Percentiles rank a stretch among this genome's conserved stretches.
These are phyloP conservation scores for Turnera subulata DNA, from an alignment of 345 rosid species.

Conservation along the genomic window DNA sequence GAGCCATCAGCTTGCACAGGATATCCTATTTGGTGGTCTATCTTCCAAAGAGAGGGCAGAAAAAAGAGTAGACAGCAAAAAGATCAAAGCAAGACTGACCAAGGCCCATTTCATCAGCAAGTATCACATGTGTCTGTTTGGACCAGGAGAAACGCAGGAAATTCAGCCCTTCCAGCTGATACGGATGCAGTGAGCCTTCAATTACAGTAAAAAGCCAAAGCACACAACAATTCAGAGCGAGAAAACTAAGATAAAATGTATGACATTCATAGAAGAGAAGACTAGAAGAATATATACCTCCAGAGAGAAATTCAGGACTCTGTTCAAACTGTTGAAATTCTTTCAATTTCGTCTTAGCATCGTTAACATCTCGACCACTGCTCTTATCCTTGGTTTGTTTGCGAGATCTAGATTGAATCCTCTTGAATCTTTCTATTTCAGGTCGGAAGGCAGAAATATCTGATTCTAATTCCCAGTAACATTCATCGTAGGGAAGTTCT, in stretches of 20 bases:
- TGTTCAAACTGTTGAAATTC: slow-evolving; percentile 86
- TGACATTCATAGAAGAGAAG: slow-evolving; percentile 8
- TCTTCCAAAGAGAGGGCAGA: neutral
- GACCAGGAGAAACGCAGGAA: slow-evolving; percentile 96
- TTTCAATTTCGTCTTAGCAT: slow-evolving; percentile 55
- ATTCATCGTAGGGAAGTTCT: slow-evolving; percentile 93
- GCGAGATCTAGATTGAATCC: slow-evolving; percentile 60
- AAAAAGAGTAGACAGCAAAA: neutral
- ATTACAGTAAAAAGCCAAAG: slow-evolving; percentile 21
- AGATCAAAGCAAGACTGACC: slow-evolving; percentile 44
- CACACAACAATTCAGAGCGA: slow-evolving; percentile 3
- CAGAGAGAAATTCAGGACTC: slow-evolving; percentile 83
- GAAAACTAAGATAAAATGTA: slow-evolving; percentile 7
- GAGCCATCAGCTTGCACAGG: neutral
- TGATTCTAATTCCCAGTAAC: slow-evolving; percentile 96
- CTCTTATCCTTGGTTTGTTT: slow-evolving; percentile 49
- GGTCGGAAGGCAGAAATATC: slow-evolving; percentile 87
- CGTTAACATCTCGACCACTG: slow-evolving; percentile 34
- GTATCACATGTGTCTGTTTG: slow-evolving; percentile 94
- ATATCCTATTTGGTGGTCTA: too few species aligned
- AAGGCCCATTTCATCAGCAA: slow-evolving; percentile 99
- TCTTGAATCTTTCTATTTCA: slow-evolving; percentile 75
- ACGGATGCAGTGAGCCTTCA: slow-evolving; percentile 92
- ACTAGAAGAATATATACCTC: slow-evolving; percentile 59
- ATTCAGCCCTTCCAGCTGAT: slow-evolving; percentile 96